Conservation (phyloP, 139 green algal species). For the Chlamydomonas sphaeroides region DNA sequence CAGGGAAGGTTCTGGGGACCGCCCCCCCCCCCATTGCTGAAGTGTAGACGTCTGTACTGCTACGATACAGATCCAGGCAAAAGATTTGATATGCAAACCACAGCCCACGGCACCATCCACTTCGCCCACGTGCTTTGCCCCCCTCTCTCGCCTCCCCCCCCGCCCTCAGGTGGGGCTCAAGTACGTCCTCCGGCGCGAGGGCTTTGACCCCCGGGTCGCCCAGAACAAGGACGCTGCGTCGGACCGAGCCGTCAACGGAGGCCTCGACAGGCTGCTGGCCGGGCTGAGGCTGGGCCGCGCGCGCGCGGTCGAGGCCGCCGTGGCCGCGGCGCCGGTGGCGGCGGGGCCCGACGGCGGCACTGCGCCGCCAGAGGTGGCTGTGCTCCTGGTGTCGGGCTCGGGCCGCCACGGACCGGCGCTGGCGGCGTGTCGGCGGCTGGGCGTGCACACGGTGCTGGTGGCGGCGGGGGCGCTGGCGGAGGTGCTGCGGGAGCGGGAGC, state of each 20-base stretch:
- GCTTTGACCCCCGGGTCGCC: conserved; percentile 20
- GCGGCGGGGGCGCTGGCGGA: neutral
- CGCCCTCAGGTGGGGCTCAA: conserved; percentile 21
- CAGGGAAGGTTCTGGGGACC: too few species aligned
- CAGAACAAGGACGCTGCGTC: conserved; percentile 28
- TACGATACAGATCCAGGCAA: too few species aligned
- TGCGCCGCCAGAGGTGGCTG: too few species aligned
- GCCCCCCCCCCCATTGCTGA: too few species aligned
- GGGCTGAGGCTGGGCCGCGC: neutral
- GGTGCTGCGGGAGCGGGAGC: neutral
- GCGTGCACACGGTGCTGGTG: conserved; percentile 30
- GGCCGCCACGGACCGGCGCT: neutral
- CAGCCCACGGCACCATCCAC: too few species aligned
- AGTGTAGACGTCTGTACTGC: too few species aligned
- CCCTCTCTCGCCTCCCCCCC: too few species aligned
- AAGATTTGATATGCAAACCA: too few species aligned
- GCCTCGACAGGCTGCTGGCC: conserved; percentile 27
- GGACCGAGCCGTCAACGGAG: conserved; percentile 33
- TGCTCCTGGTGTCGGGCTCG: conserved; percentile 28
- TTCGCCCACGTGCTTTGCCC: too few species aligned
- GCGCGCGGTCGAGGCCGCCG: neutral
- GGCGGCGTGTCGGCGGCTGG: conserved; percentile 8
- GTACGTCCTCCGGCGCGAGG: conserved; percentile 28
- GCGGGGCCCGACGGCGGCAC: neutral
- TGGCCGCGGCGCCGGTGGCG: neutral